phyloP scores from a whole-genome alignment of 192 early-diverging fungal species.

The Coemansia sp. region DNA sequence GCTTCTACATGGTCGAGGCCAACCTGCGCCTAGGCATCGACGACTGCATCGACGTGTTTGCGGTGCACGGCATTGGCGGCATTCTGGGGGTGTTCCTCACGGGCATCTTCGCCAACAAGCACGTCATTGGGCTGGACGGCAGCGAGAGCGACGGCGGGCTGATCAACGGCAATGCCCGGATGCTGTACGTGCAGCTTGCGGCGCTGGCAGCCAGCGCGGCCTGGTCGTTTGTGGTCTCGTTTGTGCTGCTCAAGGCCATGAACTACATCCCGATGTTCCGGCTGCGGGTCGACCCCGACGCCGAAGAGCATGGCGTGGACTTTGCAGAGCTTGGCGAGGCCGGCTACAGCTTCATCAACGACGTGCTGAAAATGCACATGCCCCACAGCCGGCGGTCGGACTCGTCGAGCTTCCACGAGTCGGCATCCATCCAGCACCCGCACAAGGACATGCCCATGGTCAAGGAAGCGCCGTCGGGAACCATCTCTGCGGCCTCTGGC shows the following conservation, averaged over 20 bases:
- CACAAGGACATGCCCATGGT: slow-evolving; percentile 25
- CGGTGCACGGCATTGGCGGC: slow-evolving; percentile 71
- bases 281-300: slow-evolving; percentile 55
- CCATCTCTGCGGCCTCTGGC: slow-evolving; percentile 4
- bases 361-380: slow-evolving; percentile 17
- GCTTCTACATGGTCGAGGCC: slow-evolving; percentile 62
- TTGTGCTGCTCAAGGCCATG: slow-evolving; percentile 56
- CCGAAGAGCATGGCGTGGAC: slow-evolving; percentile 54
- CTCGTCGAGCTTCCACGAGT: slow-evolving; percentile 21
- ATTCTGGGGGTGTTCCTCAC: slow-evolving; percentile 81
- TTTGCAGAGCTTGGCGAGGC: slow-evolving; percentile 56
- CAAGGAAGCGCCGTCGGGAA: slow-evolving; percentile 15
- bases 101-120: slow-evolving; percentile 84
- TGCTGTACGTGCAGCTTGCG: slow-evolving; percentile 69
- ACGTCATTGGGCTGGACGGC: slow-evolving; percentile 68
- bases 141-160: slow-evolving; percentile 54
- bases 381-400: neutral
- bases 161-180: slow-evolving; percentile 66
- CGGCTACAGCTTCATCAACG: slow-evolving; percentile 46
- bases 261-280: slow-evolving; percentile 56
- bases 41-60: slow-evolving; percentile 81
- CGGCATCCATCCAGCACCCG: slow-evolving; percentile 22
- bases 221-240: slow-evolving; percentile 63
- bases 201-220: slow-evolving; percentile 60
- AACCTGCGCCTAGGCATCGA: slow-evolving; percentile 71